Evolutionary conservation across 495 filamentous ascomycete genomes (phyloP), one percentile per base, ranked within the genome.

Genomic region (Tuber microsphaerosporum): DNA sequence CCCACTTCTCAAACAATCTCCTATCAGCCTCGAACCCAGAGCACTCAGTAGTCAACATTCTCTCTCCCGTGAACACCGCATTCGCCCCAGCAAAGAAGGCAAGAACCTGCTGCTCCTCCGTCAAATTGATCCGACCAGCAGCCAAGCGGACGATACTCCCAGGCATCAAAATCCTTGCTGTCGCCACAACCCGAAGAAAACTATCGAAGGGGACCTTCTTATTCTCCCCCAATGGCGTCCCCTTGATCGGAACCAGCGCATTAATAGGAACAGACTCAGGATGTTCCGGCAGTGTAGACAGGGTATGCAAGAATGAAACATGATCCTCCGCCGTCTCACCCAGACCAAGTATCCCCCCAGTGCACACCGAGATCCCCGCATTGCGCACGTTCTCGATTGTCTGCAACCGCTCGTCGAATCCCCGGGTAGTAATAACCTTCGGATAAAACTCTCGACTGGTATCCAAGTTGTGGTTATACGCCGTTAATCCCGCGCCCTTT

Each of bases 391-490:
- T 87, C 41, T 86, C 84, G 48, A 96, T 87, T 0, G 93, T 94
- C 75, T 87, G 84, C 41, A 96, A 84, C 10, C 92, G 89, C 85
- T 96, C 93, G 81, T 96, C 93, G 83, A 94, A 96, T 9, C 88
- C 90, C 37, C 93, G 85, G 2, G 92, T 94, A 3, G 91, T 91
- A 83, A 94, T 96, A 72, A 94, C 87, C 65, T 85, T 88, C 1
- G 93, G 92, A 81, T 94, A 96, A 85, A 91, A 91, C 84, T 94
- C 92, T 73, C 93, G 88, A n/a, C 88, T 90, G 5, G 93, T 96
- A 83, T 96, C 93, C 71, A 96, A 86, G 81, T 96, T 96, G 85
- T 96, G 93, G 84, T 96, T 94, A 83, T 94, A 94, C 1, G 93
- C 93, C 20, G 93, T 96, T 77, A 96, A 82, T 0, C 93, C 93